Evolutionary conservation across 768 basidiomycete genomes (phyloP).

Genomic region (Kwoniella europaea): DNA sequence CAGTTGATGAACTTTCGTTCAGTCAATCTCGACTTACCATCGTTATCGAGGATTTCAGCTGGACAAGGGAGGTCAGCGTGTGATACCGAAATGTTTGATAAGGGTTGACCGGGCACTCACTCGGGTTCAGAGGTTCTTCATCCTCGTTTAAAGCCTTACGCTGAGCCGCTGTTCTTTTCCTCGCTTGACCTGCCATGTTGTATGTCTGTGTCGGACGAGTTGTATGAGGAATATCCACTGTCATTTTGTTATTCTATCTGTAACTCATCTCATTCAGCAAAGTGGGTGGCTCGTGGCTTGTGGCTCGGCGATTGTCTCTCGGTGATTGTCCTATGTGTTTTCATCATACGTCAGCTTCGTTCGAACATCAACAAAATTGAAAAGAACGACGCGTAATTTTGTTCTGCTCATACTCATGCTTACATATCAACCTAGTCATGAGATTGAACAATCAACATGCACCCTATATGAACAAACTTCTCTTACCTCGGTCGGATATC

Average conservation of each 20-base stretch:
- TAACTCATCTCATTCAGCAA: too few relatives aligned
- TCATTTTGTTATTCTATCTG: too few relatives aligned
- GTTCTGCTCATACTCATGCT: background rate
- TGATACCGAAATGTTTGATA: background rate
- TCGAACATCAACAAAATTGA: background rate
- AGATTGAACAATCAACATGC: background rate
- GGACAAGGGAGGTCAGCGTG: background rate
- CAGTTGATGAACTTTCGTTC: background rate
- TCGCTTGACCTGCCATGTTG: slow-evolving; percentile 14
- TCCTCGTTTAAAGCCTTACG: slow-evolving; percentile 17
- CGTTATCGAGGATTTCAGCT: slow-evolving; percentile 24
- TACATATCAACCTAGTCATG: background rate
- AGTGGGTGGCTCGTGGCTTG: too few relatives aligned
- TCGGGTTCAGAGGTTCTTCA: slow-evolving; percentile 9
- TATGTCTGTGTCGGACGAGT: too few relatives aligned
- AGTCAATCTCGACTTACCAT: slow-evolving; percentile 16
- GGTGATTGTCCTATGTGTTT: background rate
- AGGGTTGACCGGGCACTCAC: slow-evolving; percentile 1
- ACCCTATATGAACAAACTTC: background rate
- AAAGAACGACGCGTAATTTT: background rate
- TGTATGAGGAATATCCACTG: too few relatives aligned
- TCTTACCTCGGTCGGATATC: background rate
- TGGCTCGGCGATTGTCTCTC: background rate
- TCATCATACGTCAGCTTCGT: background rate
- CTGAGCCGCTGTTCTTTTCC: slow-evolving; percentile 33